Base-by-base conservation (phyloP, 805 yeast genomes). In the Pichia heedii region DNA sequence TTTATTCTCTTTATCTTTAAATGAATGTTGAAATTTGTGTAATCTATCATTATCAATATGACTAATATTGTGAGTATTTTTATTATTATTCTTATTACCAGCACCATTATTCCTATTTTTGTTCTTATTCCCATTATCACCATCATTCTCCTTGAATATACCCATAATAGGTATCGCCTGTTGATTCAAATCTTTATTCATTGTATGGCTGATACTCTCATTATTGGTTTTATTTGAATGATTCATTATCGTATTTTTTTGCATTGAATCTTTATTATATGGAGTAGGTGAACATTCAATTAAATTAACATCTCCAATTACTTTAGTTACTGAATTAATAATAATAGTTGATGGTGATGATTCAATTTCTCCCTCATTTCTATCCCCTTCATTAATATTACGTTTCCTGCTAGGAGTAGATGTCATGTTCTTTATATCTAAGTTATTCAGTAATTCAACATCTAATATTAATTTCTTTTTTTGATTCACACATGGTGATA, bases 311-410 rank as follows among this genome's bases (percentile, higher is more conserved):
- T 22, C 36, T 16, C n/a, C 45, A 36, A 29, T 45, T 20, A 49
- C 43, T 36, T 48, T 56, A 34, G 52, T 52, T 8, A 61, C 42
- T 6, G 64, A 58, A 13, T 59, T 51, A 22, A 57, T 47, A 3
- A 62, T 49, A 20, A 62, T 61, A 1, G 66, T 62, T 0, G 66
- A 60, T 7, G 67, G 63, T n/a, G 66, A 59, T 8, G 67, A 62
- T 39, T 55, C 57, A 5, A 35, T 33, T 15, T 21, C 15, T 5
- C 2, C n/a, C 2, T 16, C 5, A 12, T 5, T 32, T 9, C n/a
- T 22, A 22, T 32, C 33, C 8, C 24, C 15, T 3, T 26, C 33
- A 13, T 30, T 24, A 5, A 22, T 29, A 19, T 16, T 36, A 5
- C 8, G 33, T 3, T 41, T 32, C 34, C 20, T 7, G 16, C 20